phyloP scores from a whole-genome alignment of 306 rosid genomes.

The Acacia acuminata region DNA sequence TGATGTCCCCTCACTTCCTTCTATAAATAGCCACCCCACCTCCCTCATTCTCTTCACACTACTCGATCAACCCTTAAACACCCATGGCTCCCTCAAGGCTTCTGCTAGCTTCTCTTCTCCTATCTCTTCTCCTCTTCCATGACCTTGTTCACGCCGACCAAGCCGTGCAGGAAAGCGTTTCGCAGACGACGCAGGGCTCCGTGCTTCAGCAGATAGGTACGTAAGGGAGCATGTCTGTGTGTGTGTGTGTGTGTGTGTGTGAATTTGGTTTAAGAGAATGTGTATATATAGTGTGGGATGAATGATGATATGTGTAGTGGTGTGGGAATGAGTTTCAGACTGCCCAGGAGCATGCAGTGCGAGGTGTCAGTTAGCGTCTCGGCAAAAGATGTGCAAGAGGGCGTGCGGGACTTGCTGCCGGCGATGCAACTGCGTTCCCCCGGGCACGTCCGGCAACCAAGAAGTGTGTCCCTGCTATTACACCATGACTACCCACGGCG shows the following conservation, averaged over 20 bases:
- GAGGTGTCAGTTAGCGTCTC: slow-evolving; percentile 58
- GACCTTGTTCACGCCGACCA: slow-evolving; percentile 35
- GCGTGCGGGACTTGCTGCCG: slow-evolving; percentile 74
- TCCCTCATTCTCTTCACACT: slow-evolving; percentile 14
- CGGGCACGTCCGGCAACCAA: slow-evolving; percentile 69
- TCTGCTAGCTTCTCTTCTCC: slow-evolving; percentile 43
- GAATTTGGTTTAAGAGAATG: not conserved
- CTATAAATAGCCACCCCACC: slow-evolving; percentile 53
- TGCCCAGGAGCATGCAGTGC: slow-evolving; percentile 49
- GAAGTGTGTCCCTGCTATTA: slow-evolving; percentile 69
- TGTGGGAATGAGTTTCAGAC: slow-evolving; percentile 34
- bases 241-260: not conserved
- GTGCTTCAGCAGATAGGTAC: slow-evolving; percentile 33
- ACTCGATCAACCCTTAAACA: too few relatives aligned
- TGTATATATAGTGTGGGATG: not conserved
- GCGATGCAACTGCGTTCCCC: slow-evolving; percentile 72
- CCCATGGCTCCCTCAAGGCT: slow-evolving; percentile 56
- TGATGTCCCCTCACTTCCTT: not conserved
- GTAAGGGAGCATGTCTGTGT: not conserved
- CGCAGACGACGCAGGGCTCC: slow-evolving; percentile 26
- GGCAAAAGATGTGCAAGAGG: slow-evolving; percentile 55
- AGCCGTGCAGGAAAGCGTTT: slow-evolving; percentile 19
- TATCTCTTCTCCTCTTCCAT: slow-evolving; percentile 44
- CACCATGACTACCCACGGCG: slow-evolving; percentile 65
- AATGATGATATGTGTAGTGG: not conserved